A percentile compares a stretch with the other conserved stretches of the same genome.
Conservation (phyloP, 441 rosid species). For the Adansonia rubrostipa region DNA sequence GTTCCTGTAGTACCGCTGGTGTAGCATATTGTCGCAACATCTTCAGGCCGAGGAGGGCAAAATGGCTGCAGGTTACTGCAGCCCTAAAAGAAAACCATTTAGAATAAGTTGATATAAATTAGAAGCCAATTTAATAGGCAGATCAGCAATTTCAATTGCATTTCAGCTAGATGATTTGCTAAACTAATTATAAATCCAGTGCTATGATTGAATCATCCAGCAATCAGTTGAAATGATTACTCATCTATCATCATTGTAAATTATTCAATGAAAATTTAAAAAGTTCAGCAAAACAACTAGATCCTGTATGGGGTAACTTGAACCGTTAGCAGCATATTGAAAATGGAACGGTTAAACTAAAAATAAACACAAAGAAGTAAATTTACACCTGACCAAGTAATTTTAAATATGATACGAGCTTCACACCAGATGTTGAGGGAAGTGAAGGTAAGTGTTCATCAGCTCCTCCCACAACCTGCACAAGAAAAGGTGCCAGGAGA, state of each 20-base stretch:
- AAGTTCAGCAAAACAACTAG: constrained; percentile 14
- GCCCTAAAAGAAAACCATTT: constrained; percentile 53
- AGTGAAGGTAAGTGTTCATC: constrained; percentile 67
- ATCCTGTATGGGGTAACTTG: background rate
- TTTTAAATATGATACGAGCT: constrained; percentile 52
- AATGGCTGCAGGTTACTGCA: constrained; percentile 58
- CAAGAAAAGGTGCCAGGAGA: constrained; percentile 26
- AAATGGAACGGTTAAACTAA: background rate
- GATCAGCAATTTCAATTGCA: background rate
- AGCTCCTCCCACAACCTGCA: constrained; percentile 68
- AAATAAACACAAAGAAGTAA: background rate
- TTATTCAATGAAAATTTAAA: constrained; percentile 16
- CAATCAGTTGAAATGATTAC: background rate
- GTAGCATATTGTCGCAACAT: constrained; percentile 76
- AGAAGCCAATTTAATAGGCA: background rate
- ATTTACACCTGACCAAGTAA: constrained; percentile 59
- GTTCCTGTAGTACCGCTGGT: constrained; percentile 87
- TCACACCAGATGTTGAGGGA: constrained; percentile 53
- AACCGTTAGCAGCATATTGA: background rate
- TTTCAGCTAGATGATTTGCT: constrained; percentile 8
- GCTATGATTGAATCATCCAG: background rate
- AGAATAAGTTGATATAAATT: constrained; percentile 11
- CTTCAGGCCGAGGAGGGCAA: constrained; percentile 64
- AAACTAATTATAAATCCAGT: background rate
- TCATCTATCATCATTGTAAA: background rate